These are phyloP conservation scores for Symmetrospora coprosmae DNA, from an alignment of 768 basidiomycete genomes.

Conservation along the genomic window DNA sequence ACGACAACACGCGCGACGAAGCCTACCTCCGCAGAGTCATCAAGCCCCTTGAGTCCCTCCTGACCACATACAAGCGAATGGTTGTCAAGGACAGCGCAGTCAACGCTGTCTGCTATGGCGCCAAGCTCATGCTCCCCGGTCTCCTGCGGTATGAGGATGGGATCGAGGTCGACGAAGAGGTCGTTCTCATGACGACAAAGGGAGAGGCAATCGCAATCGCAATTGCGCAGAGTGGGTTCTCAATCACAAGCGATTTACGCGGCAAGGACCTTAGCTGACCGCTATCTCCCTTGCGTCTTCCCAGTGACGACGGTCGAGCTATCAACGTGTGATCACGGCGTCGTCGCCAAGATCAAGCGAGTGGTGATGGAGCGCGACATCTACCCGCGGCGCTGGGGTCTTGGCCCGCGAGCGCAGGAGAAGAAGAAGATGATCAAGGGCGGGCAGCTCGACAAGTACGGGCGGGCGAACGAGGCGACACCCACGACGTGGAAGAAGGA, in stretches of 20 bases:
- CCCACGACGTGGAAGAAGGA: conserved; percentile 81
- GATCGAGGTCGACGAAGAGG: conserved; percentile 85
- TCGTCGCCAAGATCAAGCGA: conserved; percentile 96
- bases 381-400: conserved; percentile 94
- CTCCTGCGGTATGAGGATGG: conserved; percentile 85
- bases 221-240: conserved; percentile 23
- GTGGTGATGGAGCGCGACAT: conserved; percentile 97
- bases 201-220: conserved; percentile 43
- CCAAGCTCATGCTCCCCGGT: conserved; percentile 98
- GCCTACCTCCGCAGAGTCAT: conserved; percentile 91
- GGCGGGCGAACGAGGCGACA: conserved; percentile 72
- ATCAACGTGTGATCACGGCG: conserved; percentile 93
- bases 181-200: conserved; percentile 98
- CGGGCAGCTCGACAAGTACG: conserved; percentile 91
- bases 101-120: conserved; percentile 97
- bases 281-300: conserved; percentile 39
- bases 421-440: conserved; percentile 99
- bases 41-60: conserved; percentile 79
- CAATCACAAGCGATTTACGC: conserved; percentile 49
- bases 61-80: conserved; percentile 93
- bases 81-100: conserved; percentile 99
- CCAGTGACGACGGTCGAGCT: conserved; percentile 96
- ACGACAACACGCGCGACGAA: conserved; percentile 94
- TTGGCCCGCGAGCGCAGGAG: conserved; percentile 82
- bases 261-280: conserved; percentile 81